Conservation (phyloP, 495 filamentous ascomycete genomes). For the Tuber indicum region DNA sequence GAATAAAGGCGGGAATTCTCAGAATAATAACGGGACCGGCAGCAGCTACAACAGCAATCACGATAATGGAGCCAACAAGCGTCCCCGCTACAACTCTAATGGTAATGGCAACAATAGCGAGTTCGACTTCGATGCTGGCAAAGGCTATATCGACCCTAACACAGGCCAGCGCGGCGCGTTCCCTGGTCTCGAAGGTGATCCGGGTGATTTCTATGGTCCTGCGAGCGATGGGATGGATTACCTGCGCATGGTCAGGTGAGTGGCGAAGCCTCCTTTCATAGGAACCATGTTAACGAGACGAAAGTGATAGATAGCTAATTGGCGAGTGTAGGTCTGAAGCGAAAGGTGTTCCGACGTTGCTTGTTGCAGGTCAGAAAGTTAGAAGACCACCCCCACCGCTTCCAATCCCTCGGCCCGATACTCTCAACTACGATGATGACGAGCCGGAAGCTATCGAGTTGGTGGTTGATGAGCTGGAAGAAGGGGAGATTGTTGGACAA, state of each 20-base stretch:
- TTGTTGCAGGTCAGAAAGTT: slow-evolving; percentile 42
- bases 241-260: slow-evolving; percentile 74
- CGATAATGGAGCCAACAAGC: slow-evolving; percentile 9
- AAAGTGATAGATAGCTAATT: slow-evolving; percentile 41
- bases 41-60: slow-evolving; percentile 12
- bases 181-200: slow-evolving; percentile 61
- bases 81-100: slow-evolving; percentile 10
- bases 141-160: slow-evolving; percentile 54
- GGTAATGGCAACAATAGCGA: slow-evolving; percentile 9
- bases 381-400: background rate
- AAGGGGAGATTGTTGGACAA: slow-evolving; percentile 17
- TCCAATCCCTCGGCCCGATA: slow-evolving; percentile 5
- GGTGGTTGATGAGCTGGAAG: slow-evolving; percentile 14
- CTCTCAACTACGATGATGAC: slow-evolving; percentile 35
- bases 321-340: slow-evolving; percentile 62
- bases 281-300: slow-evolving; percentile 32
- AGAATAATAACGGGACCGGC: slow-evolving; percentile 10
- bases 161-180: slow-evolving; percentile 74
- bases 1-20: background rate
- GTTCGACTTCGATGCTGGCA: slow-evolving; percentile 14
- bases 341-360: slow-evolving; percentile 59
- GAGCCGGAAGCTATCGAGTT: slow-evolving; percentile 18
- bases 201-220: slow-evolving; percentile 54
- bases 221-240: slow-evolving; percentile 63
- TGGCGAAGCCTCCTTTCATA: slow-evolving; percentile 21